phyloP scores from a whole-genome alignment of 495 filamentous ascomycete species.

The Penicillium simplicissimum region DNA sequence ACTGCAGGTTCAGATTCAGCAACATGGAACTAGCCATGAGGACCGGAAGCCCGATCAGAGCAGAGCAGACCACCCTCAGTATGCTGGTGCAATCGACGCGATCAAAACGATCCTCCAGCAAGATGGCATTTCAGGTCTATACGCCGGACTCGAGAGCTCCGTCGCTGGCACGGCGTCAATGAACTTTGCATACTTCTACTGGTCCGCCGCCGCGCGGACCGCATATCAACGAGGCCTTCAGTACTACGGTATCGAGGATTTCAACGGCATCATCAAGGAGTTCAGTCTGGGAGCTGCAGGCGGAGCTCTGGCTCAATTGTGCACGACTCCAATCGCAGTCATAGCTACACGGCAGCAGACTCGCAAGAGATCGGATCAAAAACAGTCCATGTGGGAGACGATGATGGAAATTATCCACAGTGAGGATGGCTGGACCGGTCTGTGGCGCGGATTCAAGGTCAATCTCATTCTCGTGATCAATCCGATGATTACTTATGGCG shows the following conservation, averaged over 20 bases:
- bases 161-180: conserved; percentile 20
- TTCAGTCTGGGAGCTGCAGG: conserved; percentile 71
- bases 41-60: not conserved
- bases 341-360: conserved; percentile 89
- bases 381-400: conserved; percentile 76
- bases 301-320: conserved; percentile 82
- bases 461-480: conserved; percentile 67
- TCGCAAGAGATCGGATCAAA: conserved; percentile 61
- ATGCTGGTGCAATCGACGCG: conserved; percentile 1
- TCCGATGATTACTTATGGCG: conserved; percentile 91
- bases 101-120: conserved; percentile 12
- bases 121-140: conserved; percentile 18
- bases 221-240: conserved; percentile 2
- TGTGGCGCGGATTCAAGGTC: conserved; percentile 61
- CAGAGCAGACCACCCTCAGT: not conserved
- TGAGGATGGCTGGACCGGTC: conserved; percentile 77
- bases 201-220: conserved; percentile 13
- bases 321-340: conserved; percentile 89
- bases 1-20: conserved; percentile 15
- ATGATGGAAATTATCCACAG: conserved; percentile 74
- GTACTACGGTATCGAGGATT: conserved; percentile 3
- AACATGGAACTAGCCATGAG: not conserved
- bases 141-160: conserved; percentile 15
- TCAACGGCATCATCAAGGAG: conserved; percentile 18
- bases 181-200: conserved; percentile 28